phyloP scores from a whole-genome alignment of 768 basidiomycete species.

The Boletus coccyginus region DNA sequence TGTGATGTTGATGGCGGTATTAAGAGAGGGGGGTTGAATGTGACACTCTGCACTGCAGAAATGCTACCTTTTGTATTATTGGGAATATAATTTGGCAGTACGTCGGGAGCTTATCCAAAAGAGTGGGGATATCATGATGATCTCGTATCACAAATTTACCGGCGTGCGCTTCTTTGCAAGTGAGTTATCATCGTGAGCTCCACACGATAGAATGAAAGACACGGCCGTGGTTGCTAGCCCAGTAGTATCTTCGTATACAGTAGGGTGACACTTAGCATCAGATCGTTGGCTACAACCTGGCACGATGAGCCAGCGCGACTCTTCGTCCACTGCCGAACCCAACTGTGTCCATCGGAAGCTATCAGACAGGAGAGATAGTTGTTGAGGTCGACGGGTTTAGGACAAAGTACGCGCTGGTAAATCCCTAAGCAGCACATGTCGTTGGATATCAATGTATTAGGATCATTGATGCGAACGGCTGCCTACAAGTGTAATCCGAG shows the following conservation, averaged over 20 bases:
- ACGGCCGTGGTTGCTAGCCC: background rate
- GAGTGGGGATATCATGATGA: too few species aligned
- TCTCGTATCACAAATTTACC: too few species aligned
- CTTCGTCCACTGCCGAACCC: background rate
- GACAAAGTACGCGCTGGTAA: background rate
- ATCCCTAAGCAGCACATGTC: background rate
- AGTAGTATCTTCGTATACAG: background rate
- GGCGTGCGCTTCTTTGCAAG: too few species aligned
- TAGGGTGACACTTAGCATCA: conserved; percentile 35
- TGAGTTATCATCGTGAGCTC: too few species aligned
- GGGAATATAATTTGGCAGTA: background rate
- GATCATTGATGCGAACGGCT: background rate
- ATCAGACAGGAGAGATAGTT: conserved; percentile 2
- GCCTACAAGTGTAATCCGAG: background rate
- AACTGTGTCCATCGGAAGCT: background rate
- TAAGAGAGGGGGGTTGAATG: too few species aligned
- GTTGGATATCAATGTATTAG: background rate
- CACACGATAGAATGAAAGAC: too few species aligned
- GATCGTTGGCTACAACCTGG: background rate
- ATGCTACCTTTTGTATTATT: too few species aligned
- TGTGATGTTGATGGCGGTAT: too few species aligned
- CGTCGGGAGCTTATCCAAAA: background rate
- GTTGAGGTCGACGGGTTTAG: background rate
- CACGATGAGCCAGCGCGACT: too few species aligned
- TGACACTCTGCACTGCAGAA: too few species aligned